These are phyloP conservation scores for Colletotrichum lini DNA, from an alignment of 2,329 filamentous ascomycete species.

Conservation along the genomic window DNA sequence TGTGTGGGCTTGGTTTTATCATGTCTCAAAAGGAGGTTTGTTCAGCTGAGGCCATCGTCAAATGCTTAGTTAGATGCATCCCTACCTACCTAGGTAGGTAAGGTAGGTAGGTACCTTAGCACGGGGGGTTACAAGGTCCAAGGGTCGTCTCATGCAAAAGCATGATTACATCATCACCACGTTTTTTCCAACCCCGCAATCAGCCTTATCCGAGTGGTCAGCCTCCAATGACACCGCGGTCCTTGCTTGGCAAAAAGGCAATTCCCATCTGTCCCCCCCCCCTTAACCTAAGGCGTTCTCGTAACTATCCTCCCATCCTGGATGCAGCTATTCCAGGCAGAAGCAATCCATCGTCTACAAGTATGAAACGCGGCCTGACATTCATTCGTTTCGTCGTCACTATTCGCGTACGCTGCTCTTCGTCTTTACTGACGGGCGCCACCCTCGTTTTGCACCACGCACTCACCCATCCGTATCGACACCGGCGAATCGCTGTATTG, in stretches of 20 bases:
- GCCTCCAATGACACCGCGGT: conserved; percentile 17
- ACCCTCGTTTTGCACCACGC: background rate
- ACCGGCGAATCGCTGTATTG: background rate
- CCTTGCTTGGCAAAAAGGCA: conserved; percentile 22
- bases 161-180: conserved; percentile 19
- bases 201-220: conserved; percentile 26
- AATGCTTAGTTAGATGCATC: too few relatives aligned
- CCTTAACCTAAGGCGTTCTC: conserved; percentile 23
- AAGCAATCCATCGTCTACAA: conserved; percentile 4
- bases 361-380: conserved; percentile 20
- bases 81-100: too few relatives aligned
- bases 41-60: too few relatives aligned
- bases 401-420: too few relatives aligned
- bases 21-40: too few relatives aligned
- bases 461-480: too few relatives aligned
- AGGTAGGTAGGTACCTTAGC: background rate
- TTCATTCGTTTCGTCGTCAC: conserved; percentile 3
- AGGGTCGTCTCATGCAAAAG: conserved; percentile 3
- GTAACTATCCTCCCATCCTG: background rate
- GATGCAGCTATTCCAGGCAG: conserved; percentile 16
- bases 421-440: background rate
- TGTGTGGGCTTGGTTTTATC: too few relatives aligned
- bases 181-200: conserved; percentile 1
- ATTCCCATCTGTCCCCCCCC: conserved; percentile 21
- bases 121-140: background rate